Base-by-base conservation (phyloP, 345 rosid species). In the Conringia planisiliqua region DNA sequence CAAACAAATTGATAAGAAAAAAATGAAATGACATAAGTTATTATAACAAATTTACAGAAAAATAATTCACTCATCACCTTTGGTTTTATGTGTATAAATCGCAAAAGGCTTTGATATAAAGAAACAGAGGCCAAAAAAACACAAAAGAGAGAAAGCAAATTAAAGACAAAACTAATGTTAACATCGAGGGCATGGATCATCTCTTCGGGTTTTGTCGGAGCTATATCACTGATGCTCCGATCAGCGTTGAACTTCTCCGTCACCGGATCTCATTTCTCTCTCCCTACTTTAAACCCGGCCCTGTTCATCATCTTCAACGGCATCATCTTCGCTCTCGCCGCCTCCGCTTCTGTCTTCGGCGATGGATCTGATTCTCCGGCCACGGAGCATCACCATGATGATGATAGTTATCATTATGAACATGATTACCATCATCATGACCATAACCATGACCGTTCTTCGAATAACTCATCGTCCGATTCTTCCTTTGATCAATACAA, bases 161-260 rank as follows among this genome's bases (percentile, higher is more conserved):
- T 61, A 61, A 13, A 12, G 50, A 39, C 27, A 59, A 20, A 16
- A 6, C 1, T 14, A 29, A 78, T 78, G 81, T 40, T 36, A 48
- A 66, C 62, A 8, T 65, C 81, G 44, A 57, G 64, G 40, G 60
- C 56, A 59, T 78, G 62, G 81, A 59, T 78, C 47, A 78, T 78
- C 30, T 30, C 73, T 39, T 78, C 81, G 12, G 77, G 73, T 22
- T 58, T 78, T 44, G 81, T 78, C 55, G 80, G 80, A 70, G 73
- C 61, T 10, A 58, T 78, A 47, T 65, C 72, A 27, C 68, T 77
- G 55, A 71, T 71, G 63, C 68, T 78, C 63, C 62, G 63, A 50
- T 48, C 57, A 3, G 47, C 20, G 13, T 56, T 72, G 13, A 78
- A 20, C 48, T 46, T 77, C 46, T 78, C 73, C 14, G 4, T 71